These are phyloP conservation scores for Melanogaster broomeanus DNA, from an alignment of 768 basidiomycete genomes.

Conservation along the genomic window DNA sequence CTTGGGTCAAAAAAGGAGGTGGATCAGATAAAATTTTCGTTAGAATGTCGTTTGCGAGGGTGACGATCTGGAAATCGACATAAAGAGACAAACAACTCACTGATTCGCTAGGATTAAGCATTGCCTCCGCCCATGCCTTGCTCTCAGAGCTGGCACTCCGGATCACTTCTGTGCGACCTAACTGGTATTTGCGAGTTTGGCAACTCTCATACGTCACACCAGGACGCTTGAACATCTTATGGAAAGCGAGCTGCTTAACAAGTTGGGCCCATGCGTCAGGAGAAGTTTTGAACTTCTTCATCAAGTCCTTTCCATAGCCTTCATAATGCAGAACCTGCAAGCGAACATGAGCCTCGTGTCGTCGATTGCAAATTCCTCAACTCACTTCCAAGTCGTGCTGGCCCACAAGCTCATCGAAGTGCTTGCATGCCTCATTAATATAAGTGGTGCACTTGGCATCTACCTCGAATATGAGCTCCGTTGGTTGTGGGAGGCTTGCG, in stretches of 20 bases:
- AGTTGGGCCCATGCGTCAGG: conserved; percentile 97
- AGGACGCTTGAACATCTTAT: conserved; percentile 75
- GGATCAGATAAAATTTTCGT: not conserved
- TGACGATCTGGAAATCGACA: not conserved
- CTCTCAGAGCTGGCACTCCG: conserved; percentile 81
- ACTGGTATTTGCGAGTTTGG: conserved; percentile 90
- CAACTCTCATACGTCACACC: conserved; percentile 91
- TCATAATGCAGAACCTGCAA: conserved; percentile 76
- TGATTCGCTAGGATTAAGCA: conserved; percentile 59
- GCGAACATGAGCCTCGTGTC: conserved; percentile 9
- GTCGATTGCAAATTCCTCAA: not conserved
- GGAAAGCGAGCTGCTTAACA: conserved; percentile 94
- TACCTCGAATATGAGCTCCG: conserved; percentile 72
- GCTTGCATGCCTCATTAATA: conserved; percentile 58
- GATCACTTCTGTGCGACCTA: conserved; percentile 94
- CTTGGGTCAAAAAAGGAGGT: conserved; percentile 27
- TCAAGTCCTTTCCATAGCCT: conserved; percentile 84
- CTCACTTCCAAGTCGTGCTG: conserved; percentile 78
- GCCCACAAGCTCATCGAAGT: conserved; percentile 76
- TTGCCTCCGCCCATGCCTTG: conserved; percentile 86
- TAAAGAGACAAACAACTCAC: conserved; percentile 37
- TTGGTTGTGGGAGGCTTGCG: conserved; percentile 50
- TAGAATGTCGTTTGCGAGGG: not conserved
- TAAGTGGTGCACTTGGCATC: conserved; percentile 52
- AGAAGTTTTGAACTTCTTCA: conserved; percentile 80